These are phyloP conservation scores for Pythium phragmitis DNA, from an alignment of 352 stramenopile species.

Conservation along the genomic window DNA sequence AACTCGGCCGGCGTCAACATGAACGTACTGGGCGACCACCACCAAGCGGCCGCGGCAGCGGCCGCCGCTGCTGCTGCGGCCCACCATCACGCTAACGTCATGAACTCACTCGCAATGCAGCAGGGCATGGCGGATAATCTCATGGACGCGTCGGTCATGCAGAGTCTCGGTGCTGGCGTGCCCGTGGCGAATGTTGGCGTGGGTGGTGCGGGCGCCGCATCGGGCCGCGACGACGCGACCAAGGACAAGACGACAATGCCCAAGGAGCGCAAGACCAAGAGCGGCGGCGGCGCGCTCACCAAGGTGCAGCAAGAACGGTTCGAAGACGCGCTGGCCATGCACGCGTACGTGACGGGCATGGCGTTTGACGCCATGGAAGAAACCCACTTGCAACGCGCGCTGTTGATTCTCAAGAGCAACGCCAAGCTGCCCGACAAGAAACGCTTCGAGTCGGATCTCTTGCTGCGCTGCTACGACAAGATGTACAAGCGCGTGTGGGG, in stretches of 20 bases:
- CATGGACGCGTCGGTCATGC: constrained; percentile 56
- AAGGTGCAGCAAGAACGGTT: constrained; percentile 71
- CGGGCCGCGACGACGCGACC: constrained; percentile 27
- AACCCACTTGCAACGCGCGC: constrained; percentile 59
- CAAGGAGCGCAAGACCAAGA: constrained; percentile 50
- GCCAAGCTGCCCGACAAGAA: constrained; percentile 75
- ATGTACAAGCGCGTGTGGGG: constrained; percentile 86
- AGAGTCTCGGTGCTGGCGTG: not conserved
- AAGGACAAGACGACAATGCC: constrained; percentile 36
- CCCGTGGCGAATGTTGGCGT: not conserved
- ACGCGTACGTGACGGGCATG: constrained; percentile 79
- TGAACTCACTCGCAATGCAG: constrained; percentile 78
- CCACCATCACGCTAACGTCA: constrained; percentile 55
- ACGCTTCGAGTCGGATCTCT: constrained; percentile 55
- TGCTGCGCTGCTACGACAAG: constrained; percentile 78
- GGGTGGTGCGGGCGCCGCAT: not conserved
- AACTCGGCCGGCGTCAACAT: constrained; percentile 19
- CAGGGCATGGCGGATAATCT: constrained; percentile 66
- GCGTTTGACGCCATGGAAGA: constrained; percentile 76
- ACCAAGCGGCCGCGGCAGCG: constrained; percentile 24
- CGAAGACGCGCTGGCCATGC: constrained; percentile 80
- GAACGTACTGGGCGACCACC: constrained; percentile 26
- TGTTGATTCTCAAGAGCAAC: constrained; percentile 54
- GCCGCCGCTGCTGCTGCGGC: constrained; percentile 29
- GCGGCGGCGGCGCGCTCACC: constrained; percentile 37